phyloP scores from a whole-genome alignment of 768 basidiomycete genomes.

The Pleurotus eryngii region DNA sequence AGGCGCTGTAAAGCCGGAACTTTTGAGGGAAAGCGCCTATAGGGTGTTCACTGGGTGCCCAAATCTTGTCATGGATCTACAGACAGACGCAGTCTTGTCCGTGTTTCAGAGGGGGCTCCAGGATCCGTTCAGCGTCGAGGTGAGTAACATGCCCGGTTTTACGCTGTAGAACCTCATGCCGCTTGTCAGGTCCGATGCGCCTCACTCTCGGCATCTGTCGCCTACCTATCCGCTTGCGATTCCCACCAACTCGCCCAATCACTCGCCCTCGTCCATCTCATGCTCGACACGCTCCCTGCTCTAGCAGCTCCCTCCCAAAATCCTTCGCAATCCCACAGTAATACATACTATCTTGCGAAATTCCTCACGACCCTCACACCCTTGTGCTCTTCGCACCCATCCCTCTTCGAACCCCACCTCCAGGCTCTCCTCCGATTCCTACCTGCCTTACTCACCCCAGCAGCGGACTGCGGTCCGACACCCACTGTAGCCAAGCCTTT shows the following conservation, averaged over 20 bases:
- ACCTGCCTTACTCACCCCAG: constrained; percentile 65
- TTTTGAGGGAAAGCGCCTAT: constrained; percentile 59
- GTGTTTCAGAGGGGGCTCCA: constrained; percentile 68
- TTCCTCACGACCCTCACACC: constrained; percentile 72
- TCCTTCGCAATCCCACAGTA: constrained; percentile 21
- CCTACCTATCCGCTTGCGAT: constrained; percentile 66
- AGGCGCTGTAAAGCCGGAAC: constrained; percentile 19
- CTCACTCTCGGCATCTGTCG: constrained; percentile 64
- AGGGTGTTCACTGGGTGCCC: constrained; percentile 72
- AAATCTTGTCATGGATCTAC: constrained; percentile 74
- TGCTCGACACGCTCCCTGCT: constrained; percentile 70
- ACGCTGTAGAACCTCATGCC: not conserved
- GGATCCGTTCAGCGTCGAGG: constrained; percentile 64
- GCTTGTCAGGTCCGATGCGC: constrained; percentile 62
- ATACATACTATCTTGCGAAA: constrained; percentile 49
- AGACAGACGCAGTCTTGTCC: constrained; percentile 63
- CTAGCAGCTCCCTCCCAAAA: constrained; percentile 37
- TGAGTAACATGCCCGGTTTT: constrained; percentile 16
- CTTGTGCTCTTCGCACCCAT: constrained; percentile 62
- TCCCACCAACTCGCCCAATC: constrained; percentile 58
- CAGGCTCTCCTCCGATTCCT: constrained; percentile 66
- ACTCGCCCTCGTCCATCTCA: constrained; percentile 58
- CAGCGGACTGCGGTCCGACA: constrained; percentile 46
- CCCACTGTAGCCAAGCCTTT: constrained; percentile 47
- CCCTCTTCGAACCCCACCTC: constrained; percentile 74